Conservation (phyloP, 305 asterid species). For the Petunia hybrid region DNA sequence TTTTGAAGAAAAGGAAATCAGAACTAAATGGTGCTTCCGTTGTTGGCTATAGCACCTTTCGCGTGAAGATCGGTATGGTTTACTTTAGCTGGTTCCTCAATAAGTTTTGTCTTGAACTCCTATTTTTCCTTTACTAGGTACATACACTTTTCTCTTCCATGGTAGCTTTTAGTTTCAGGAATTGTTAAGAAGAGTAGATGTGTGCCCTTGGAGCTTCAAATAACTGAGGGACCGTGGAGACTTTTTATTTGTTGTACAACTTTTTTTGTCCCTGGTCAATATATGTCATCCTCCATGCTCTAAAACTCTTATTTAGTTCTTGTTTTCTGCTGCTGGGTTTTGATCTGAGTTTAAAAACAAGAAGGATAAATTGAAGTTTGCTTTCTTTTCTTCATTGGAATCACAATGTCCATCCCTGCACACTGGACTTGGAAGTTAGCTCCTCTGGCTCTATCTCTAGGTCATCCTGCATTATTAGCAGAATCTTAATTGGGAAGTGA, state of each 20-base stretch:
- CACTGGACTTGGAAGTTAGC: neutral
- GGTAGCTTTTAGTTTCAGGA: neutral
- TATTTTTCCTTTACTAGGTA: neutral
- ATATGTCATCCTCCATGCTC: neutral
- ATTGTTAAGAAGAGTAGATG: neutral
- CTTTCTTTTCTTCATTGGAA: neutral
- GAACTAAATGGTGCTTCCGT: neutral
- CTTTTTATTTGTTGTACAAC: neutral
- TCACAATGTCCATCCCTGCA: neutral
- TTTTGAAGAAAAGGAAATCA: too few species aligned
- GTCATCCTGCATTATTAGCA: constrained; percentile 1
- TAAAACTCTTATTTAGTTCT: neutral
- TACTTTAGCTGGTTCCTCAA: neutral
- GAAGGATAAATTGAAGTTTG: too few species aligned
- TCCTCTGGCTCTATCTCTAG: neutral
- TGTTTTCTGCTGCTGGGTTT: neutral
- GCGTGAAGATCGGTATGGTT: neutral
- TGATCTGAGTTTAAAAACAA: too few species aligned
- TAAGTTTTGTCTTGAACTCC: neutral
- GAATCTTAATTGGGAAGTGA: constrained; percentile 1
- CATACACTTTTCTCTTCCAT: neutral
- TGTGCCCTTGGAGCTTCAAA: neutral
- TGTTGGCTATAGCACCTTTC: neutral
- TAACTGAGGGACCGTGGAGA: constrained; percentile 2
- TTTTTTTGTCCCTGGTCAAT: neutral